Evolutionary conservation across 73 alveolate species (phyloP).

Genomic region (Effrenium voratum): DNA sequence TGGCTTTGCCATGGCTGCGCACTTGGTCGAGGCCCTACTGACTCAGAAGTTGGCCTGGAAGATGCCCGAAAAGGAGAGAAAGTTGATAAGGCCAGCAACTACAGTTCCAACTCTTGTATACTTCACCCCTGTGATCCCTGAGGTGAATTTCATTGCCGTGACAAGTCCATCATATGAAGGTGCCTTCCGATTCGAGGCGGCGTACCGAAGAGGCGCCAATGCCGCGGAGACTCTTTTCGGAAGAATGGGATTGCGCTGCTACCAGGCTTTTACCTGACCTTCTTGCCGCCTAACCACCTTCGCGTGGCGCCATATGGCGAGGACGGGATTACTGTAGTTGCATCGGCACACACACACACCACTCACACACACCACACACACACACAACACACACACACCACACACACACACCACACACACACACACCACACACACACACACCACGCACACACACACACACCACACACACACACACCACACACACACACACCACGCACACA

Average conservation of each 20-base stretch:
- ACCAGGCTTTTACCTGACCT: slow-evolving; percentile 55
- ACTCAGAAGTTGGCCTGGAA: slow-evolving; percentile 87
- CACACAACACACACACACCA: too few relatives aligned
- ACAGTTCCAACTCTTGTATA: neutral
- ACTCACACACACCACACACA: too few relatives aligned
- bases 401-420: too few relatives aligned
- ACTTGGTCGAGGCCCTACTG: slow-evolving; percentile 54
- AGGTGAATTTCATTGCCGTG: slow-evolving; percentile 92
- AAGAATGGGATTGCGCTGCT: neutral
- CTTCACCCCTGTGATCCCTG: neutral
- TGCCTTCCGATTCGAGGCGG: slow-evolving; percentile 93
- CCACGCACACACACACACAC: too few relatives aligned
- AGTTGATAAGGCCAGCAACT: slow-evolving; percentile 55
- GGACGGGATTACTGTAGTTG: too few relatives aligned
- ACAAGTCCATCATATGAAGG: slow-evolving; percentile 84
- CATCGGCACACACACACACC: too few relatives aligned
- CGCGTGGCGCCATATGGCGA: slow-evolving; percentile 94
- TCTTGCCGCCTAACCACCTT: slow-evolving; percentile 80
- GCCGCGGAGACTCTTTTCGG: neutral
- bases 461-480: too few relatives aligned
- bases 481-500: too few relatives aligned
- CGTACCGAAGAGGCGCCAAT: slow-evolving; percentile 75
- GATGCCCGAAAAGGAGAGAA: slow-evolving; percentile 89
- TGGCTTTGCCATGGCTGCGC: neutral
- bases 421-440: too few relatives aligned